A percentile compares a stretch with the other conserved stretches of the same genome.
phyloP scores from a whole-genome alignment of 2,329 filamentous ascomycete species.

The Pestalotiopsis sp. region DNA sequence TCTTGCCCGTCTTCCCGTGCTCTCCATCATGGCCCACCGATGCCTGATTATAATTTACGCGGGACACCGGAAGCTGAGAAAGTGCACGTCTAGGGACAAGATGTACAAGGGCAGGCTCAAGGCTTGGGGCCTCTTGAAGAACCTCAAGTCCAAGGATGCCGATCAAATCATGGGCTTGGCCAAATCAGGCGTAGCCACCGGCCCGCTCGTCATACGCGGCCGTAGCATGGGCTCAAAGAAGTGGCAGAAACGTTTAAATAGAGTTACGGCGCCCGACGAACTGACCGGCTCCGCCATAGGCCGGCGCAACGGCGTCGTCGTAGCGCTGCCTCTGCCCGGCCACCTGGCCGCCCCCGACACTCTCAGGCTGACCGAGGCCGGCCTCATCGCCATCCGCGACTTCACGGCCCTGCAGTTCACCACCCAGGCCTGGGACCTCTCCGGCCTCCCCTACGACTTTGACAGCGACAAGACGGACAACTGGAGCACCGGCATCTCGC shows the following conservation, averaged over 20 bases:
- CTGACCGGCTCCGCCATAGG: not conserved
- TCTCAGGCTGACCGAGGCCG: not conserved
- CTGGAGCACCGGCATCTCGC: slow-evolving; percentile 1
- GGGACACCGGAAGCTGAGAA: not conserved
- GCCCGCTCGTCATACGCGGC: slow-evolving; percentile 13
- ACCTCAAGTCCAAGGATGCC: slow-evolving; percentile 16
- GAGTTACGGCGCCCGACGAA: slow-evolving; percentile 6
- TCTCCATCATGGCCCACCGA: too few species aligned
- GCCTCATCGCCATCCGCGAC: slow-evolving; percentile 7
- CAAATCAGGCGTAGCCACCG: slow-evolving; percentile 9
- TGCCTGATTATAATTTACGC: not conserved
- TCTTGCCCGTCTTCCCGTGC: not conserved
- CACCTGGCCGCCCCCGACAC: slow-evolving; percentile 3
- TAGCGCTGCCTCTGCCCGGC: not conserved
- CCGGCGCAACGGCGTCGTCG: not conserved
- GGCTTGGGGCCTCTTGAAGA: slow-evolving; percentile 16
- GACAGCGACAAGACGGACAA: slow-evolving; percentile 3
- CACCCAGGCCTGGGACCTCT: slow-evolving; percentile 1
- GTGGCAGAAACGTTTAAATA: slow-evolving; percentile 14
- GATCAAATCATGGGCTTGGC: slow-evolving; percentile 15
- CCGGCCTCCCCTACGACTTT: slow-evolving; percentile 7
- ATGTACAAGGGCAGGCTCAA: slow-evolving; percentile 16
- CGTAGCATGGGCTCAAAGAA: slow-evolving; percentile 15
- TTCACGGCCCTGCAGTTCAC: not conserved
- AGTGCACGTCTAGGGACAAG: slow-evolving; percentile 9